phyloP scores from a whole-genome alignment of 2,329 filamentous ascomycete genomes.

The Fusarium bulbicola region DNA sequence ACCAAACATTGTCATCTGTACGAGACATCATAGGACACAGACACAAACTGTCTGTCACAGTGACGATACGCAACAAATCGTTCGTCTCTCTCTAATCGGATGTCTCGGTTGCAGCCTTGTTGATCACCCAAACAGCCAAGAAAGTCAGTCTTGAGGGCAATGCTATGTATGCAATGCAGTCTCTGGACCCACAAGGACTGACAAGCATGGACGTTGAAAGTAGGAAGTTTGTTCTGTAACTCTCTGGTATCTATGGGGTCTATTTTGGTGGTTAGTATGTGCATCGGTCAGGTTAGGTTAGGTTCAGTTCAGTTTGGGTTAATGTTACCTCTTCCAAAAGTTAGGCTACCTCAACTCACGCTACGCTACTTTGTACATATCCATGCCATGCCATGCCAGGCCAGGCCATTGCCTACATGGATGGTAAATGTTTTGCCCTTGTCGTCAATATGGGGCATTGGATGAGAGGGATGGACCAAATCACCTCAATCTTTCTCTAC shows the following conservation, averaged over 20 bases:
- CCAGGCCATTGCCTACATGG: conserved; percentile 27
- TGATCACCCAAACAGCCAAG: conserved; percentile 20
- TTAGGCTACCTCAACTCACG: not conserved
- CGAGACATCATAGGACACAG: conserved; percentile 15
- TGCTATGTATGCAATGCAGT: not conserved
- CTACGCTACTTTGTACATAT: conserved; percentile 21
- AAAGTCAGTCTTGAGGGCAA: conserved; percentile 8
- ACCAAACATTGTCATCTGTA: not conserved
- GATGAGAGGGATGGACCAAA: conserved; percentile 4
- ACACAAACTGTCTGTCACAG: conserved; percentile 16
- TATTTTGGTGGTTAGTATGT: not conserved
- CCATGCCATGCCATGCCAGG: conserved; percentile 21
- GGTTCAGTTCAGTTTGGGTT: conserved; percentile 2
- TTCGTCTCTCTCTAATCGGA: conserved; percentile 13
- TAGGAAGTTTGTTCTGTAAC: conserved; percentile 8
- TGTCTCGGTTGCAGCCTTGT: conserved; percentile 25
- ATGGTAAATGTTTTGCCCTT: conserved; percentile 29
- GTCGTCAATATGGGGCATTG: conserved; percentile 32
- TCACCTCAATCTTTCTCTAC: conserved; percentile 11
- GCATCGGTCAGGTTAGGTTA: not conserved
- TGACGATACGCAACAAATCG: not conserved
- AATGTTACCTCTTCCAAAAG: conserved; percentile 23
- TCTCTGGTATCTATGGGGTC: not conserved
- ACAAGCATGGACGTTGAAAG: conserved; percentile 12
- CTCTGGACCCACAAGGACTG: conserved; percentile 21